Conservation (phyloP, 257 asterid species). For the Fraxinus pennsylvanica region DNA sequence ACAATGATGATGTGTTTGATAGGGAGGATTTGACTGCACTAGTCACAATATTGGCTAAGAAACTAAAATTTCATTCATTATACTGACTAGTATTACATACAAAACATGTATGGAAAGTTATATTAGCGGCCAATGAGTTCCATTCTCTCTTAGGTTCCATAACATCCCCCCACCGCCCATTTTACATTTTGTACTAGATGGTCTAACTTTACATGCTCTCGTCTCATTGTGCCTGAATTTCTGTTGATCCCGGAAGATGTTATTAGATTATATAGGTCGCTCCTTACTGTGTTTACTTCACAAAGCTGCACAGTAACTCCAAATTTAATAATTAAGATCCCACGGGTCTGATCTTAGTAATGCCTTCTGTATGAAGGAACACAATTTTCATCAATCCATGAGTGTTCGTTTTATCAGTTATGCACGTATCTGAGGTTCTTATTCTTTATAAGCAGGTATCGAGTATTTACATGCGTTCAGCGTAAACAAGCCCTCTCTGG, state of each 20-base stretch:
- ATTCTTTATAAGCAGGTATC: conserved; percentile 48
- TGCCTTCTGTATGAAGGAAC: neutral
- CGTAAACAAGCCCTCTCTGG: conserved; percentile 63
- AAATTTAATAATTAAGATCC: neutral
- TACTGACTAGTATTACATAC: neutral
- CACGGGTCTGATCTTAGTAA: neutral
- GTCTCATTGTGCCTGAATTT: neutral
- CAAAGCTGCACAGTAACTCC: neutral
- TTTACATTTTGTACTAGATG: neutral
- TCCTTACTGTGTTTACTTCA: neutral
- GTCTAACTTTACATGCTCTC: neutral
- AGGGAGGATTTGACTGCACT: neutral
- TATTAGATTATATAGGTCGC: neutral
- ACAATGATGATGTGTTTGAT: neutral
- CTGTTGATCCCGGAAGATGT: neutral
- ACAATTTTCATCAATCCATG: neutral
- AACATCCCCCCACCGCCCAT: too few species aligned
- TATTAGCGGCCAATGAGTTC: neutral
- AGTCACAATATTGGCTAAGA: too few species aligned
- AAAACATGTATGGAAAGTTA: neutral
- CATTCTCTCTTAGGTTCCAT: too few species aligned
- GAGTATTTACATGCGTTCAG: conserved; percentile 65
- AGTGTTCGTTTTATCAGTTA: neutral
- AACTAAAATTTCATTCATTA: neutral
- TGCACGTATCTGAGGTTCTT: neutral